phyloP scores from a whole-genome alignment of 805 yeast genomes.

The Ogataea saltuana region DNA sequence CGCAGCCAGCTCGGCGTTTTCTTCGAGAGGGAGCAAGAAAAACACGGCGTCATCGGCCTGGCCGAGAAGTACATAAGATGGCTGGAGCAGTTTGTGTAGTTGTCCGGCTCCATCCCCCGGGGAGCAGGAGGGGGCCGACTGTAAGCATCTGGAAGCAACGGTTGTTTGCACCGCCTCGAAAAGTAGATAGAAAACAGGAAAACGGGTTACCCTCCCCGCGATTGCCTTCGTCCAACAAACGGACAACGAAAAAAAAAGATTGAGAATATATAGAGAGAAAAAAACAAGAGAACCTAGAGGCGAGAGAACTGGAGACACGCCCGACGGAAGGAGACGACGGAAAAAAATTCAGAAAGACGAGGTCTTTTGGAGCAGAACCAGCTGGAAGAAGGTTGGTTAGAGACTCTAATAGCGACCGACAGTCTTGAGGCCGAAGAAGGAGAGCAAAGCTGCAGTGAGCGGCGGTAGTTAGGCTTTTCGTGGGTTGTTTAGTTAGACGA shows the following conservation, averaged over 20 bases:
- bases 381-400: conserved; percentile 6
- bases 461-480: conserved; percentile 9
- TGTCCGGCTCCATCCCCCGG: too few species aligned
- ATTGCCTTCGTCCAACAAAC: conserved; percentile 9
- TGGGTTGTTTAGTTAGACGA: conserved; percentile 1
- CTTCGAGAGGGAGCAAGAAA: conserved; percentile 28
- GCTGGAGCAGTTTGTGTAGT: conserved; percentile 32
- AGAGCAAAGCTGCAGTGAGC: conserved; percentile 5
- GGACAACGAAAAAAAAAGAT: conserved; percentile 13
- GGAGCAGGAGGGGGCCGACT: too few species aligned
- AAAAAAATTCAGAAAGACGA: neutral
- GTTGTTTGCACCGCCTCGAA: conserved; percentile 7
- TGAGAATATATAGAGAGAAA: conserved; percentile 3
- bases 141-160: too few species aligned
- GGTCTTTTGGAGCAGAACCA: conserved; percentile 6
- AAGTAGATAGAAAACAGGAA: neutral
- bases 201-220: conserved; percentile 5
- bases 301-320: neutral
- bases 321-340: neutral
- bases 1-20: conserved; percentile 42
- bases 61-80: conserved; percentile 32
- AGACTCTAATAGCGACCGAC: conserved; percentile 6
- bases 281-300: conserved; percentile 8
- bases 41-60: conserved; percentile 22
- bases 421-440: conserved; percentile 7